These are phyloP conservation scores for Mitragyna speciosa DNA, from an alignment of 257 asterid species.

Conservation along the genomic window DNA sequence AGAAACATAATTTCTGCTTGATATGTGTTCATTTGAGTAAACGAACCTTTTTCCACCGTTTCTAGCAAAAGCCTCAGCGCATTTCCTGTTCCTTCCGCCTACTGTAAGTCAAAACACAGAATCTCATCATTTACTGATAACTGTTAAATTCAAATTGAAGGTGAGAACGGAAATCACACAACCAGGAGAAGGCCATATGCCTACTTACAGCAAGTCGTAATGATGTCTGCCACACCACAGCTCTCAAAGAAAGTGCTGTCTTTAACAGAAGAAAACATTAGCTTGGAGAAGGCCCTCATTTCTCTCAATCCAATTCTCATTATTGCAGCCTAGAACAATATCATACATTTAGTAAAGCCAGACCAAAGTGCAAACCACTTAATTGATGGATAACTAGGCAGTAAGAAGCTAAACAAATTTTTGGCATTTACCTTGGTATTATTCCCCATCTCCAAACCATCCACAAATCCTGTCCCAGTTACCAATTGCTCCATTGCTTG, in stretches of 20 bases:
- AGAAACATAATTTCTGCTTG: neutral
- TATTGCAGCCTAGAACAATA: slow-evolving; percentile 71
- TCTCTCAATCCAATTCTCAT: slow-evolving; percentile 92
- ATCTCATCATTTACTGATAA: neutral
- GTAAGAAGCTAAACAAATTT: neutral
- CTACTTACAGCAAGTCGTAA: slow-evolving; percentile 88
- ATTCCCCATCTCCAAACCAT: slow-evolving; percentile 94
- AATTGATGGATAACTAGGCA: neutral
- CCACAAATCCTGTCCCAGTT: slow-evolving; percentile 67
- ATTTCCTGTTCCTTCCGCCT: slow-evolving; percentile 92
- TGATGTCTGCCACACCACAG: slow-evolving; percentile 93
- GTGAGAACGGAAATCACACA: neutral
- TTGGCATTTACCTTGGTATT: slow-evolving; percentile 65
- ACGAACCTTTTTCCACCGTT: slow-evolving; percentile 68
- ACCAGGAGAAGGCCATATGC: neutral
- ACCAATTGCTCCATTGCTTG: neutral
- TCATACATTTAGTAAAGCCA: neutral
- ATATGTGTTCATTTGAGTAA: neutral
- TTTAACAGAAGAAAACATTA: slow-evolving; percentile 78
- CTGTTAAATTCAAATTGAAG: neutral
- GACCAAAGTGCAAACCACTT: neutral
- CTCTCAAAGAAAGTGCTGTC: slow-evolving; percentile 93
- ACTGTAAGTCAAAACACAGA: slow-evolving; percentile 40
- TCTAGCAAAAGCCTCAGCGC: slow-evolving; percentile 91
- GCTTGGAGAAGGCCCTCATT: slow-evolving; percentile 90